Conservation (phyloP, 2,329 filamentous ascomycete species). For the Monilinia polystroma region DNA sequence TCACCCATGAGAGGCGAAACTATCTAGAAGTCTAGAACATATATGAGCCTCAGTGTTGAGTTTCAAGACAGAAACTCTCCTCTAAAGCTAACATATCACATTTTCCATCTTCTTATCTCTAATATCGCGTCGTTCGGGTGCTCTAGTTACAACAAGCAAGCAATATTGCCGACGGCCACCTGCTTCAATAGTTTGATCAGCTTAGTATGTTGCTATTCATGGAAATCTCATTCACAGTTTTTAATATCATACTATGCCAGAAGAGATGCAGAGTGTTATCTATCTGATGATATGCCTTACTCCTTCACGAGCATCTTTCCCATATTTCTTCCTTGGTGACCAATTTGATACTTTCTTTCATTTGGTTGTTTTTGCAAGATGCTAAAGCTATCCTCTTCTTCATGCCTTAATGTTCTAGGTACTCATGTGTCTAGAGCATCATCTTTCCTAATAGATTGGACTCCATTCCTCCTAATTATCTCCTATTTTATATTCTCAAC, state of each 20-base stretch:
- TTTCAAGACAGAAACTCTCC: not conserved
- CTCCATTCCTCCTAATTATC: slow-evolving; percentile 44
- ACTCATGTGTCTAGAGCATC: slow-evolving; percentile 14
- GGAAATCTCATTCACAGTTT: not conserved
- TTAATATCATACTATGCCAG: not conserved
- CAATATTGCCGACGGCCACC: not conserved
- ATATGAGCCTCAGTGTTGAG: not conserved
- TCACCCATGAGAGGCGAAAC: not conserved
- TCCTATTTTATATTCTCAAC: slow-evolving; percentile 46
- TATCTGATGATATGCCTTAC: not conserved
- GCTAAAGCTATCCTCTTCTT: not conserved
- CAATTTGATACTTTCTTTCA: not conserved
- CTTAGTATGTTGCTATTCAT: slow-evolving; percentile 4
- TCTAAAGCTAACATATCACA: not conserved
- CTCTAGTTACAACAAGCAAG: not conserved
- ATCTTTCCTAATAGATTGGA: slow-evolving; percentile 41
- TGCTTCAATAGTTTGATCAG: slow-evolving; percentile 20
- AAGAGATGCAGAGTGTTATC: not conserved
- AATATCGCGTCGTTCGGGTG: not conserved
- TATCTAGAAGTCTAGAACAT: slow-evolving; percentile 3
- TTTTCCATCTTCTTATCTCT: not conserved
- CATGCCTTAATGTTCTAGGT: not conserved
- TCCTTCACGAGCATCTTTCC: not conserved
- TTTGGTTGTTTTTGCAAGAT: not conserved
- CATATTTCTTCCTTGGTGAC: not conserved